phyloP scores from a whole-genome alignment of 768 basidiomycete genomes.

The Lentinula raphanica region DNA sequence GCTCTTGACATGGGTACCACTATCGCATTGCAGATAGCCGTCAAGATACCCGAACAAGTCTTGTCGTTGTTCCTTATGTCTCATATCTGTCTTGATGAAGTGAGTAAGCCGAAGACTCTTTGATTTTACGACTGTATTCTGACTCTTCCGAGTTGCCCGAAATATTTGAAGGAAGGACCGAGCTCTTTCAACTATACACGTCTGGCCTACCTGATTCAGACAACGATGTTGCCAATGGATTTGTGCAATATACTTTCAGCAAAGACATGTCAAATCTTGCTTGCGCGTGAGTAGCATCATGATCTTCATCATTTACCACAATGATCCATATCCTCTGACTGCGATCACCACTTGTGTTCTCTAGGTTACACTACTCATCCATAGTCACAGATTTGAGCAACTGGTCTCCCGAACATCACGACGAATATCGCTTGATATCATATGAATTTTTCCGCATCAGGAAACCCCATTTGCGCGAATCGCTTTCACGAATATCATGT shows the following conservation, averaged over 20 bases:
- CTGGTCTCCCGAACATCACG: constrained; percentile 10
- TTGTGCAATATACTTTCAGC: neutral
- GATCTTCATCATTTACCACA: neutral
- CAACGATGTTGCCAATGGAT: neutral
- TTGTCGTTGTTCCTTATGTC: constrained; percentile 5
- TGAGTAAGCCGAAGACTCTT: neutral
- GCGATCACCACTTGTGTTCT: neutral
- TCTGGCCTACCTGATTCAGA: neutral
- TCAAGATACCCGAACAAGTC: neutral
- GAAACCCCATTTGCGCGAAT: constrained; percentile 5
- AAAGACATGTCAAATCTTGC: neutral
- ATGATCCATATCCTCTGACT: neutral
- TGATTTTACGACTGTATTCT: neutral
- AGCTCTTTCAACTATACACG: neutral
- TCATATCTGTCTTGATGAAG: constrained; percentile 1
- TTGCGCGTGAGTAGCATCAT: neutral
- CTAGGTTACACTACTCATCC: neutral
- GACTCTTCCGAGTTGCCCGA: constrained; percentile 1
- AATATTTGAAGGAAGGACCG: neutral
- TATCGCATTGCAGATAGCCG: constrained; percentile 1
- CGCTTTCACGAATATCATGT: constrained; percentile 14
- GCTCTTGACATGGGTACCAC: neutral
- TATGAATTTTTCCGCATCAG: constrained; percentile 14
- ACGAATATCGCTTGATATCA: constrained; percentile 9
- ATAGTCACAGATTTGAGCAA: neutral